Evolutionary conservation across 1,139 yeast species (phyloP).

Genomic region (Debaryomyces psychrophilus): DNA sequence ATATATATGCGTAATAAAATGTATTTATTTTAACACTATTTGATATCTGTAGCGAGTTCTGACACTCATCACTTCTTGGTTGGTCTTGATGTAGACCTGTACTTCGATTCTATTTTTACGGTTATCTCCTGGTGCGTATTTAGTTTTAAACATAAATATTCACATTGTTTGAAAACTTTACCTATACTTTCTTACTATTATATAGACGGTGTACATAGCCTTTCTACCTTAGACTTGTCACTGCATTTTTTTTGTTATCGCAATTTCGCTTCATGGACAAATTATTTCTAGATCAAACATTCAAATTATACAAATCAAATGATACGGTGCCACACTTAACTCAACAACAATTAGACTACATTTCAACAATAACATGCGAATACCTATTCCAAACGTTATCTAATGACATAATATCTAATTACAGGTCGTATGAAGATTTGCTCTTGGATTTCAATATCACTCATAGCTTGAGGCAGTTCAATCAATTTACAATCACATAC

Average conservation of each 20-base stretch:
- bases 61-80: no score
- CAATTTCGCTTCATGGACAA: conserved; percentile 5
- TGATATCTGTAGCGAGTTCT: not conserved
- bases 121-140: conserved; percentile 2
- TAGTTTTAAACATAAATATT: not conserved
- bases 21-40: not conserved
- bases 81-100: no score
- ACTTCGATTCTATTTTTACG: no score
- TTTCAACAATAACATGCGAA: conserved; percentile 7
- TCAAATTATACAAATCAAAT: conserved; percentile 22
- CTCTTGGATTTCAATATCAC: conserved; percentile 6
- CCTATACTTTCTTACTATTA: not conserved
- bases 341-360: conserved; percentile 16
- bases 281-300: conserved; percentile 21
- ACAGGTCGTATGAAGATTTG: conserved; percentile 12
- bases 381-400: conserved; percentile 13
- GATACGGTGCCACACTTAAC: conserved; percentile 14
- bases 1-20: conserved; percentile 7
- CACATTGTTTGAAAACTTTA: not conserved
- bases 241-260: not conserved
- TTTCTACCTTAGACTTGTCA: not conserved
- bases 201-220: not conserved
- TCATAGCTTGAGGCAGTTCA: conserved; percentile 1
- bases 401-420: conserved; percentile 17
- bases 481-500: conserved; percentile 11